These are phyloP conservation scores for Musa troglodytarum DNA, from an alignment of 176 grass and related monocot genomes.

Conservation along the genomic window DNA sequence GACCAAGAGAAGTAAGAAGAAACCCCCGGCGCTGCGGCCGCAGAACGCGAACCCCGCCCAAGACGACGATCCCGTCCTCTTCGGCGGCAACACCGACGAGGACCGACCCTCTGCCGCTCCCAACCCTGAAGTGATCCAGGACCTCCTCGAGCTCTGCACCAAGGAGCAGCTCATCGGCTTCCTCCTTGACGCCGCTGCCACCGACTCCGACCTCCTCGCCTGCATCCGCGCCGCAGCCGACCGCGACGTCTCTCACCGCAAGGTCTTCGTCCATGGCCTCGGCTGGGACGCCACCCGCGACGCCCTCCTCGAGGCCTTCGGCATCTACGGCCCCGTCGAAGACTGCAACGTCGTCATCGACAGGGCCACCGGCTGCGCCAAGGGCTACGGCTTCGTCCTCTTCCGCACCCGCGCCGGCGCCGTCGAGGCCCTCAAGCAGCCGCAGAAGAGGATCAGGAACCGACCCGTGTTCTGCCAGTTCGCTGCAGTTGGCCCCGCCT, in stretches of 20 bases:
- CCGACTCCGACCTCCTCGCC: constrained; percentile 27
- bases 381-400: constrained; percentile 61
- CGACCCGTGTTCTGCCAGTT: constrained; percentile 33
- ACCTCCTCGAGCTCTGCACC: constrained; percentile 38
- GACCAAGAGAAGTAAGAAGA: constrained; percentile 5
- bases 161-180: constrained; percentile 47
- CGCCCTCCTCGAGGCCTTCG: constrained; percentile 26
- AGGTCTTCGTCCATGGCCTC: constrained; percentile 53
- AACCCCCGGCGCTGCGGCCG: no score
- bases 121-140: constrained; percentile 16
- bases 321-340: constrained; percentile 27
- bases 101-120: constrained; percentile 10
- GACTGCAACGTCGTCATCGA: constrained; percentile 45
- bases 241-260: constrained; percentile 31
- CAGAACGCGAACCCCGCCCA: not conserved
- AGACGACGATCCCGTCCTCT: not conserved
- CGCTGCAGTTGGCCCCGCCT: constrained; percentile 25
- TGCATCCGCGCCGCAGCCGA: constrained; percentile 33
- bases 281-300: constrained; percentile 28
- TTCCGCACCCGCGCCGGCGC: constrained; percentile 45
- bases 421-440: constrained; percentile 30
- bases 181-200: constrained; percentile 31
- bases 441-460: constrained; percentile 26
- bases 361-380: constrained; percentile 28
- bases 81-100: not conserved